Base-by-base conservation (phyloP, 2,329 filamentous ascomycete species). In the Lachnellula suecica region DNA sequence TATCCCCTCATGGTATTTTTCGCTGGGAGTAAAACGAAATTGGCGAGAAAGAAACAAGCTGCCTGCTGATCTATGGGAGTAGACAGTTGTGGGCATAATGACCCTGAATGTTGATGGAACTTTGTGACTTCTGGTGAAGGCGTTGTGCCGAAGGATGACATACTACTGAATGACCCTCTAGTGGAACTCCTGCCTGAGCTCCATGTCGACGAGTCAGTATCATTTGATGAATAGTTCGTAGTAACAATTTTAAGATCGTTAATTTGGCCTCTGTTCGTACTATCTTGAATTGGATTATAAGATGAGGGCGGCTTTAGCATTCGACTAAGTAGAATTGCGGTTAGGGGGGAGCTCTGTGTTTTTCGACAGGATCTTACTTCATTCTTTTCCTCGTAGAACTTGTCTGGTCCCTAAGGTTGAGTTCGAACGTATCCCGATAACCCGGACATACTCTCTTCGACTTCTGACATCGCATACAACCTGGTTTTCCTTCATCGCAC, bases 381-480 rank as follows among this genome's bases (percentile, higher is more conserved):
- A 77, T 54, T 78, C 76, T 65, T 82, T 83, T 49, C 83, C 85
- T 61, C 79, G 79, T 47, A 82, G 88, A 71, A 87, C 84, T 66
- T 87, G 85, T 58, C 84, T 63, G 82, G 60, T 88, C 87, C 46
- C 88, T 79, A 19, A 88, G 71, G 59, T 88, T 85, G 60, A 88
- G 85, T 57, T 87, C 84, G 42, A 59, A 60, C 9, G 56, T 50
- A 64, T 87, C 82, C 64, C 82, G 81, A 69, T 87, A 87, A 24
- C 84, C 84, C 2, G 83, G 83, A 60, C 84, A 87, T 54, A 78
- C 72, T 46, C 82, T 77, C 50, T 81, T 75, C 27, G 82, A 84
- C 60, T 85, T 86, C 58, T 75, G 71, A 60, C 83, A 87, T 63
- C 86, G 82, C 48, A 79, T 81, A 68, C 83, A 87, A 11, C 77